Evolutionary conservation across 2,329 filamentous ascomycete species (phyloP).

Genomic region (Microdochium paspali): DNA sequence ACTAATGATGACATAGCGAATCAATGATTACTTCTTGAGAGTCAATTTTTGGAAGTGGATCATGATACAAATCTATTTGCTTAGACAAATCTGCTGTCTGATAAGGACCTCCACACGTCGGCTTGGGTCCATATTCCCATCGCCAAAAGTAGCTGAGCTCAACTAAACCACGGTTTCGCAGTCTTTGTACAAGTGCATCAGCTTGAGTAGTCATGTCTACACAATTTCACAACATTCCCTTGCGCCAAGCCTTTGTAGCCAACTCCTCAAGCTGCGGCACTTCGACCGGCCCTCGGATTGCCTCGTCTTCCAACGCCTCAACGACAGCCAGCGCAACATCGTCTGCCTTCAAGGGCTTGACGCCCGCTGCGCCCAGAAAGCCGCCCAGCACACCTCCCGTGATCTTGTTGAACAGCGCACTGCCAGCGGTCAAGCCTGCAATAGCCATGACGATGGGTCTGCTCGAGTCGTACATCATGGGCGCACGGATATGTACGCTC

Average conservation of each 20-base stretch:
- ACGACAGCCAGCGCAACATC: constrained; percentile 82
- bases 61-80: neutral
- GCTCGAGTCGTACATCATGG: constrained; percentile 82
- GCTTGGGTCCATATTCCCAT: too few species aligned
- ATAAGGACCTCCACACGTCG: too few species aligned
- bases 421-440: constrained; percentile 66
- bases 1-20: neutral
- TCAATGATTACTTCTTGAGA: neutral
- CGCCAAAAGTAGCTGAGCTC: too few species aligned
- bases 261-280: constrained; percentile 72
- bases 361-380: constrained; percentile 72
- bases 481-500: constrained; percentile 72
- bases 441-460: constrained; percentile 76
- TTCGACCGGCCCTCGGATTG: constrained; percentile 66
- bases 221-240: constrained; percentile 64
- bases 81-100: neutral
- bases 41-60: neutral
- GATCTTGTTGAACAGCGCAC: constrained; percentile 66
- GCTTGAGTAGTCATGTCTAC: neutral
- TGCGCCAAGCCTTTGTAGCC: constrained; percentile 78
- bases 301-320: constrained; percentile 70
- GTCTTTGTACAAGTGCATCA: too few species aligned
- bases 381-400: constrained; percentile 67
- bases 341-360: constrained; percentile 83
- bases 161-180: too few species aligned